Base-by-base conservation (phyloP, 768 basidiomycete species). In the Leccinum barrowsii region DNA sequence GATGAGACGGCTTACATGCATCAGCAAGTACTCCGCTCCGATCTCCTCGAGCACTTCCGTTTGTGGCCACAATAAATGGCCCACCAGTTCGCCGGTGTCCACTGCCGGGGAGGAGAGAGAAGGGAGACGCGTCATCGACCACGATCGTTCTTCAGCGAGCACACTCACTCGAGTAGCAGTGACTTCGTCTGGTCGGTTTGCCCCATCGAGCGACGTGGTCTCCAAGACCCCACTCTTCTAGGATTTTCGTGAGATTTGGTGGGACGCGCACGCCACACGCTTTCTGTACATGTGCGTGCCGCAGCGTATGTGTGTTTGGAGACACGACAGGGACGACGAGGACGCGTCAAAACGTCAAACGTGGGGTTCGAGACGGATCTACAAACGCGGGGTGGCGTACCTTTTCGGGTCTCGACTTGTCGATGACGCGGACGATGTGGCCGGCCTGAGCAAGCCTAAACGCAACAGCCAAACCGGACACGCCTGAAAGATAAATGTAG, bases 201-300 rank as follows among this genome's bases (percentile, higher is more conserved):
- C 74, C 74, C 54, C 76, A 73, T 17, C 73, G 72, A 26, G 58
- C 52, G 52, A 83, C 68, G 6, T 72, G 65, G 28, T 80, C 76
- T 13, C 70, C 76, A 1, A 81, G 75, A 21, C 80, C 82, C 83
- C 84, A 86, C 59, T 80, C 74, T 48, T 75, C 73, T 22, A 85
- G 71, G 1, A 85, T 71, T 50, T 77, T 76, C 50, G 82, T 82
- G 75, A 85, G 77, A 63, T 85, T 85, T 0, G 84, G 82, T 30
- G 82, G 81, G 4, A 82, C 73, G 22, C 78, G 75, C 12, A 79
- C 65, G 12, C 79, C 80, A 12, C 68, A 75, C 11, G 65, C 61
- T 22, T 67, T 70, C 76, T 79, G 49, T 48, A 10, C 21, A 21
- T 40, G 17, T 42, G 44, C 22, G 24, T 24, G 15, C 4, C 37